Conservation (phyloP, 2,329 filamentous ascomycete genomes). For the Cadophora sp. region DNA sequence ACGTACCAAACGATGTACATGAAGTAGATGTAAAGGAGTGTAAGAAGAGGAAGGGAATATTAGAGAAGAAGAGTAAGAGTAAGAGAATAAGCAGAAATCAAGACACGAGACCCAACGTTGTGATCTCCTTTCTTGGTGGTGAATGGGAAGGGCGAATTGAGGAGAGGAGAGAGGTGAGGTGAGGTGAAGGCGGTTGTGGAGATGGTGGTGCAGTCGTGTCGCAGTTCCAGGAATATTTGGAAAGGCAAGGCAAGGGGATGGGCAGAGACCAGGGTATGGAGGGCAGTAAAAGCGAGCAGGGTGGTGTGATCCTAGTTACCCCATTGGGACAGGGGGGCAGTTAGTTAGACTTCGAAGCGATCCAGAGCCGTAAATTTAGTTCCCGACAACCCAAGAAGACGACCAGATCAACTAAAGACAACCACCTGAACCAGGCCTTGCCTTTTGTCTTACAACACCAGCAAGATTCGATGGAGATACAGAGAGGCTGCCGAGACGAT, state of each 20-base stretch:
- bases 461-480: too few relatives aligned
- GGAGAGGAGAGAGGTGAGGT: not conserved
- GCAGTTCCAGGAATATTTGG: constrained; percentile 7
- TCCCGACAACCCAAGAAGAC: not conserved
- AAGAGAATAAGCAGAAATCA: constrained; percentile 10
- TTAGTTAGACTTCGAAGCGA: too few relatives aligned
- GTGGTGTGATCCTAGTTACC: not conserved
- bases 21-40: constrained; percentile 35
- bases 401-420: too few relatives aligned
- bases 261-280: not conserved
- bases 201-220: constrained; percentile 2
- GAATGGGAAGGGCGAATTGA: not conserved
- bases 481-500: too few relatives aligned
- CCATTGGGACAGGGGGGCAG: not conserved
- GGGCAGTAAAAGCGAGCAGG: not conserved
- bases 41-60: constrained; percentile 32
- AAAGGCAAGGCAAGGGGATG: not conserved
- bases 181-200: not conserved
- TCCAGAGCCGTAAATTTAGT: constrained; percentile 1
- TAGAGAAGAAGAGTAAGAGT: constrained; percentile 17
- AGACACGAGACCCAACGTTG: constrained; percentile 6
- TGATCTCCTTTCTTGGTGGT: not conserved
- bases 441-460: too few relatives aligned
- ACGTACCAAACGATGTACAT: constrained; percentile 42
- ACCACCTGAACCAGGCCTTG: too few relatives aligned